A percentile compares a stretch with the other conserved stretches of the same genome.
Conservation (phyloP, 2,329 filamentous ascomycete species). For the Dothistroma pini region DNA sequence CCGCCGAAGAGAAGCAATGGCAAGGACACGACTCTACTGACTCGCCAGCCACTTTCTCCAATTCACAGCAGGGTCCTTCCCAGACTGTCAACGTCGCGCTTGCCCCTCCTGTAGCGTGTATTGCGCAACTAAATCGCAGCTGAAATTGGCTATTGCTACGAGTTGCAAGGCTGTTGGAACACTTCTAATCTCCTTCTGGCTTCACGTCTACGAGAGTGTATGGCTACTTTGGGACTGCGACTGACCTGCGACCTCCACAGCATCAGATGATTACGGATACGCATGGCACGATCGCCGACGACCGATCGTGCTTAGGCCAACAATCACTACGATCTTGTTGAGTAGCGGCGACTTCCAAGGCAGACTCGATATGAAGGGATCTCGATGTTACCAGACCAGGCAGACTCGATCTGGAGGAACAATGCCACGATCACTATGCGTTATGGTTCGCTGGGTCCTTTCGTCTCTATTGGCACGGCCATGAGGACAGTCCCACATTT, state of each 20-base stretch:
- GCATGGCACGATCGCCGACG: not conserved
- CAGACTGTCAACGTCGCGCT: not conserved
- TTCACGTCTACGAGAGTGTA: not conserved
- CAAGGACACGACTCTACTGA: not conserved
- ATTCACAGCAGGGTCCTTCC: not conserved
- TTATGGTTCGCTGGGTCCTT: not conserved
- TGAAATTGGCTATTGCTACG: not conserved
- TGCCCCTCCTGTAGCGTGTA: not conserved
- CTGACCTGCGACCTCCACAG: not conserved
- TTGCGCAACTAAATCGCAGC: not conserved
- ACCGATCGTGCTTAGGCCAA: not conserved
- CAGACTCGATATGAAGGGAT: not conserved
- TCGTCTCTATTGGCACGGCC: not conserved
- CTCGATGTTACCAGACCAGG: not conserved
- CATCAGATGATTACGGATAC: not conserved
- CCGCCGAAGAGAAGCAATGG: no score
- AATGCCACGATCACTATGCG: not conserved
- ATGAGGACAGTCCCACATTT: not conserved
- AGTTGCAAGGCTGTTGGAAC: not conserved
- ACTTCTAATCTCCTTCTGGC: not conserved
- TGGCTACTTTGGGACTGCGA: not conserved
- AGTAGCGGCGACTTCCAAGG: not conserved
- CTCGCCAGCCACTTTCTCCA: not conserved
- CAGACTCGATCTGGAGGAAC: not conserved
- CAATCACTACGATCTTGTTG: not conserved